A percentile compares a stretch with the other conserved stretches of the same genome.
Evolutionary conservation across 1,284 basidiomycete genomes (phyloP).

Genomic region (Malassezia sympodialis): DNA sequence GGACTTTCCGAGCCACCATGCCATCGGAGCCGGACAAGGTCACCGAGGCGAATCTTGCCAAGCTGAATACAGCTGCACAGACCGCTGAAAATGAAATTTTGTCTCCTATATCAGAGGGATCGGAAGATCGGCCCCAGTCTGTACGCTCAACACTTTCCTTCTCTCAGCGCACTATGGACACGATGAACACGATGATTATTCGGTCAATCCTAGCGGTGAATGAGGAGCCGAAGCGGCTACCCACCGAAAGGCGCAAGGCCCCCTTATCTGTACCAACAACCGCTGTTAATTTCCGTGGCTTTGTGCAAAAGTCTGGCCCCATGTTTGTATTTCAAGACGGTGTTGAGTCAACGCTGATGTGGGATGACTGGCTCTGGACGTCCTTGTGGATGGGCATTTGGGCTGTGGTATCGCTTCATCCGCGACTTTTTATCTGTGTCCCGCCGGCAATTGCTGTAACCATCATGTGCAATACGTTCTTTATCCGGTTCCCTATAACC

Average conservation of each 20-base stretch:
- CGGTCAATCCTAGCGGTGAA: constrained; percentile 34
- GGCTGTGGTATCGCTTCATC: constrained; percentile 38
- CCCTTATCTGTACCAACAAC: constrained; percentile 39
- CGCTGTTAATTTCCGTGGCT: constrained; percentile 44
- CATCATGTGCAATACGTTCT: constrained; percentile 25
- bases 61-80: background rate
- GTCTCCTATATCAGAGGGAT: background rate
- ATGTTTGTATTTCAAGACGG: constrained; percentile 46
- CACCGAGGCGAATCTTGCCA: constrained; percentile 15
- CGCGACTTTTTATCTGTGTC: constrained; percentile 32
- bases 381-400: constrained; percentile 46
- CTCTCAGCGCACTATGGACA: constrained; percentile 27
- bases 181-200: constrained; percentile 29
- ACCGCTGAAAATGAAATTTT: background rate
- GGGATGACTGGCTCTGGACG: constrained; percentile 45
- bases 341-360: constrained; percentile 41
- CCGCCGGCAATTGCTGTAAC: constrained; percentile 35
- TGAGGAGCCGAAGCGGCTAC: constrained; percentile 32
- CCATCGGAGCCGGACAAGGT: constrained; percentile 7
- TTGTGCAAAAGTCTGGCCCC: constrained; percentile 44
- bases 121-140: background rate
- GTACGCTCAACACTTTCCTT: background rate
- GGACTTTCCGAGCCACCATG: background rate
- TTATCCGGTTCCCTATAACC: constrained; percentile 21
- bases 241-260: constrained; percentile 39